These are phyloP conservation scores for Pichia membranifaciens DNA, from an alignment of 805 yeast species.

Conservation along the genomic window DNA sequence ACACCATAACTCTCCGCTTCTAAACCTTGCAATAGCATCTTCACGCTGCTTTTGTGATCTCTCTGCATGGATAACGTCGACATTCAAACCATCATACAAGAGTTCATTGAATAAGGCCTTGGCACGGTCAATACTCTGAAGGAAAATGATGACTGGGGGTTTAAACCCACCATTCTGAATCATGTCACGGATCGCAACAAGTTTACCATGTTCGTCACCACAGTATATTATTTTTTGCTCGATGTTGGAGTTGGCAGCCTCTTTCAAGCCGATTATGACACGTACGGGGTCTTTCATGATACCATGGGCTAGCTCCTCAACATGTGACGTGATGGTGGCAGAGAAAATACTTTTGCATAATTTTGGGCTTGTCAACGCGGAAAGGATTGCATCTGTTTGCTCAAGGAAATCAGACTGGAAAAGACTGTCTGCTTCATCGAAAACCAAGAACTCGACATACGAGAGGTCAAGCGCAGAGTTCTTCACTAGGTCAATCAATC, in stretches of 20 bases:
- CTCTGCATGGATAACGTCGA: slow-evolving; percentile 94
- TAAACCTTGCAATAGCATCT: slow-evolving; percentile 75
- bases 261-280: slow-evolving; percentile 86
- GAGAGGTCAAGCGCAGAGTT: slow-evolving; percentile 54
- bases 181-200: slow-evolving; percentile 85
- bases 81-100: slow-evolving; percentile 84
- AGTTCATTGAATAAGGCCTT: slow-evolving; percentile 92
- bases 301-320: slow-evolving; percentile 79
- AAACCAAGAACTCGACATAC: slow-evolving; percentile 65
- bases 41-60: slow-evolving; percentile 86
- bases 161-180: slow-evolving; percentile 75
- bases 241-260: slow-evolving; percentile 80
- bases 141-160: slow-evolving; percentile 89
- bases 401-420: slow-evolving; percentile 82
- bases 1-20: slow-evolving; percentile 91
- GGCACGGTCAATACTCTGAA: slow-evolving; percentile 89
- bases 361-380: slow-evolving; percentile 45
- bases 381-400: slow-evolving; percentile 82
- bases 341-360: slow-evolving; percentile 78
- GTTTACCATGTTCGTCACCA: slow-evolving; percentile 94
- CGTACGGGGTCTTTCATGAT: slow-evolving; percentile 85
- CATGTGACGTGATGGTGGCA: slow-evolving; percentile 92
- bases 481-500: slow-evolving; percentile 75
- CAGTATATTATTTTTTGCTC: slow-evolving; percentile 80
- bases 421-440: slow-evolving; percentile 95